Base-by-base conservation (phyloP, 1,139 yeast genomes). In the Scheffersomyces cryptocercus region DNA sequence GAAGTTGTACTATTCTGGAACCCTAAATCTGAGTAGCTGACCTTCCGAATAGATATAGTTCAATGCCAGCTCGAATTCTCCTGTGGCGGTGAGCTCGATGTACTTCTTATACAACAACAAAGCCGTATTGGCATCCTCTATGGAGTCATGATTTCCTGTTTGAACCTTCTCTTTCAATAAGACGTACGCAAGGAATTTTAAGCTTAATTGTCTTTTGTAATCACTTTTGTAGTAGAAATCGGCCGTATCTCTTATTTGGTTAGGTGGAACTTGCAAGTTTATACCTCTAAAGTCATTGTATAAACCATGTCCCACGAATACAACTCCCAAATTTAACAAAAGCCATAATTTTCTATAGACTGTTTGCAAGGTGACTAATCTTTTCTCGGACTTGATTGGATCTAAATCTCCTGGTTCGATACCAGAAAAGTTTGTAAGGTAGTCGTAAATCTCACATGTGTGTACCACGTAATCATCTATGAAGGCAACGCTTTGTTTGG, bases 231-330 rank as follows among this genome's bases (percentile, higher is more conserved):
- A 84, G 65, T 80, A 95, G 46, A 89, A 80, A 38, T 85, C 84
- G 1, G 89, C 84, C 0, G 99, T 95, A 62, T 95, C 99, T 44
- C 95, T 74, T 28, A 95, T 91, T 62, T 95, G 99, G 3, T 66
- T 63, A 35, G 74, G 73, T 0, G 99, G 98, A 5, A 95, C 95
- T 58, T 87, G 88, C 41, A 93, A 81, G 58, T 93, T 91, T 54
- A 95, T 93, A 35, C 95, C 88, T 55, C 97, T 74, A 73, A 95
- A 95, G 68, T 95, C 99, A 53, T 89, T 90, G 40, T 79, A 76
- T 46, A 95, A 73, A 2, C 98, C 97, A 67, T 95, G 99, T 0
- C 99, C 99, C 35, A 95, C 90, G 67, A 95, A 93, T 0, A 87
- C 79, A 58, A 96, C 91, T 0, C 98, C 98, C 46, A 90, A 61